Conservation (phyloP, 2,329 filamentous ascomycete genomes). For the Trichoderma guizhouense region DNA sequence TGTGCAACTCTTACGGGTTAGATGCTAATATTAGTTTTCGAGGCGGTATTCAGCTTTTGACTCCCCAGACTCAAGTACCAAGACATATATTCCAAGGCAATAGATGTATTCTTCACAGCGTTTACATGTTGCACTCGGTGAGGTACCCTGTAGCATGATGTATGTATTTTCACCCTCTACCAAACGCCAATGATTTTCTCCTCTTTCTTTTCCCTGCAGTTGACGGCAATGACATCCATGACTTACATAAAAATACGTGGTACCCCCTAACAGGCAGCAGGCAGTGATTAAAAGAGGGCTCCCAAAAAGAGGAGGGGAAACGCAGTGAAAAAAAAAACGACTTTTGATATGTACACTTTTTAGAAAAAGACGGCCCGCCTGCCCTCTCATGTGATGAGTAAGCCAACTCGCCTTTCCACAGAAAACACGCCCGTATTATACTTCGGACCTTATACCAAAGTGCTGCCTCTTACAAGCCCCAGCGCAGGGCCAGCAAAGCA, state of each 20-base stretch:
- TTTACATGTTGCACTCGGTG: neutral
- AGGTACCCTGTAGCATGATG: neutral
- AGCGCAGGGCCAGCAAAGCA: neutral
- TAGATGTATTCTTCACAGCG: neutral
- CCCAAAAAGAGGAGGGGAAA: neutral
- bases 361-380: neutral
- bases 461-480: slow-evolving; percentile 18
- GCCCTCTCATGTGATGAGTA: slow-evolving; percentile 30
- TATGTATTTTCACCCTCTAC: neutral
- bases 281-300: neutral
- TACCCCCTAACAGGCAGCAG: neutral
- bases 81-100: neutral
- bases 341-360: slow-evolving; percentile 8
- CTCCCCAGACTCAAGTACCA: neutral
- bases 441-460: neutral
- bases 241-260: neutral
- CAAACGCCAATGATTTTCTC: neutral
- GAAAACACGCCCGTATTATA: neutral
- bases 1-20: neutral
- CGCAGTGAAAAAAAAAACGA: neutral
- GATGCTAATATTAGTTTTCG: neutral
- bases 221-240: neutral
- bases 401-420: slow-evolving; percentile 14
- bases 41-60: neutral
- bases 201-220: neutral